Percentiles rank a stretch among this genome's conserved stretches.
phyloP scores from a whole-genome alignment of 208 protist species.

The Porcisia deanei region DNA sequence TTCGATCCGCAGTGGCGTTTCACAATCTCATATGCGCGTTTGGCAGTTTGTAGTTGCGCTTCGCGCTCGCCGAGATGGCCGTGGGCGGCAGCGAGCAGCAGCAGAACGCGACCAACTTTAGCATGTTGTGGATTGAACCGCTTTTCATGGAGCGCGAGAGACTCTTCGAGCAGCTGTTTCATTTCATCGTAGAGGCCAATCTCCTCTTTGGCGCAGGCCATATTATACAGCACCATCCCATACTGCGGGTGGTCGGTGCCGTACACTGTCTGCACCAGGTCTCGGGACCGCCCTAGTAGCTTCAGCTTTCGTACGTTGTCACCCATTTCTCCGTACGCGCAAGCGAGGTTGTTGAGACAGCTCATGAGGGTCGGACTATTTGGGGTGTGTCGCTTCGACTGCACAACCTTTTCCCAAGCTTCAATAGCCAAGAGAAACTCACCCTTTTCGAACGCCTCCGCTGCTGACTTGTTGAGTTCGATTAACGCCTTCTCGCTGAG shows the following conservation, averaged over 20 bases:
- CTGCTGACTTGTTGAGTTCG: conserved; percentile 63
- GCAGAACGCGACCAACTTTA: conserved; percentile 80
- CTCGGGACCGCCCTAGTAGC: conserved; percentile 65
- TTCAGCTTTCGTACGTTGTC: conserved; percentile 71
- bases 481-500: conserved; percentile 43
- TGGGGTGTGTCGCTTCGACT: conserved; percentile 41
- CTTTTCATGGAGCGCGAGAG: conserved; percentile 66
- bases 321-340: conserved; percentile 82
- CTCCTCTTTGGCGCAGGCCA: conserved; percentile 81
- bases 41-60: conserved; percentile 55
- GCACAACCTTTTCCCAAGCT: conserved; percentile 64
- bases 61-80: conserved; percentile 66
- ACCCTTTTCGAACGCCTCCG: conserved; percentile 57
- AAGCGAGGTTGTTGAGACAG: conserved; percentile 89
- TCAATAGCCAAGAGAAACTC: conserved; percentile 71
- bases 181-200: conserved; percentile 79
- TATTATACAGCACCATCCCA: conserved; percentile 84
- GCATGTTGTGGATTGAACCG: conserved; percentile 70
- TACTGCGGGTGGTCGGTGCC: conserved; percentile 86
- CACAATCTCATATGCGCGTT: conserved; percentile 76
- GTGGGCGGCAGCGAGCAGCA: conserved; percentile 73
- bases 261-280: conserved; percentile 66
- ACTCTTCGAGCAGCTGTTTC: conserved; percentile 61
- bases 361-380: conserved; percentile 75
- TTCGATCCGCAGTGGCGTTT: conserved; percentile 73